These are phyloP conservation scores for Aplosporella prunicola DNA, from an alignment of 2,329 filamentous ascomycete species.

Conservation along the genomic window DNA sequence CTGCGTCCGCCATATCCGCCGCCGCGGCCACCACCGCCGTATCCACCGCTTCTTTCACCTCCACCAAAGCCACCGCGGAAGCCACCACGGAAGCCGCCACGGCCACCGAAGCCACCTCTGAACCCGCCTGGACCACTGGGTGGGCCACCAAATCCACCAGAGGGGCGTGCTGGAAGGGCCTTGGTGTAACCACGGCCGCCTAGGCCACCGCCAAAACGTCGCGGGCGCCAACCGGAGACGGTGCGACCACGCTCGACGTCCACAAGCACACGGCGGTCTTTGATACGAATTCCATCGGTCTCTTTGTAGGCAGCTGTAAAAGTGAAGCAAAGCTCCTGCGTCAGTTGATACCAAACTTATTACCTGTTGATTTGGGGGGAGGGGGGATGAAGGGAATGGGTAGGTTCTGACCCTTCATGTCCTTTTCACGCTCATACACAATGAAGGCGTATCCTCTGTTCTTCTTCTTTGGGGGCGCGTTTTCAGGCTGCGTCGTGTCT, in stretches of 20 bases:
- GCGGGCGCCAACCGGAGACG: slow-evolving; percentile 85
- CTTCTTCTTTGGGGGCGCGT: slow-evolving; percentile 49
- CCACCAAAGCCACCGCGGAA: slow-evolving; percentile 34
- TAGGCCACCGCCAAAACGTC: slow-evolving; percentile 81
- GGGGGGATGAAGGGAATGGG: slow-evolving; percentile 29
- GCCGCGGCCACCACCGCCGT: slow-evolving; percentile 41
- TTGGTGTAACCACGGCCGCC: slow-evolving; percentile 92
- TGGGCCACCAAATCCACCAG: slow-evolving; percentile 47
- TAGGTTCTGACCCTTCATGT: slow-evolving; percentile 94
- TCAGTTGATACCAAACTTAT: slow-evolving; percentile 42
- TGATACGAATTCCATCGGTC: slow-evolving; percentile 83
- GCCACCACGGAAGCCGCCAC: slow-evolving; percentile 49
- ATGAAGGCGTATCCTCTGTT: slow-evolving; percentile 93
- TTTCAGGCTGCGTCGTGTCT: slow-evolving; percentile 61
- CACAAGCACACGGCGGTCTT: slow-evolving; percentile 82
- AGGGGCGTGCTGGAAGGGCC: slow-evolving; percentile 60
- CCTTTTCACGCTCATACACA: slow-evolving; percentile 92
- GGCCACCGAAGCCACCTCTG: slow-evolving; percentile 40
- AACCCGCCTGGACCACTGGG: slow-evolving; percentile 47
- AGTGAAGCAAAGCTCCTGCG: slow-evolving; percentile 50
- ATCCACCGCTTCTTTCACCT: slow-evolving; percentile 36
- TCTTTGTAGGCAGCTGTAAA: slow-evolving; percentile 80
- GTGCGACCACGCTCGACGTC: slow-evolving; percentile 95
- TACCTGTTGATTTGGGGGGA: slow-evolving; percentile 14
- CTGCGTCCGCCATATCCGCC: slow-evolving; percentile 39